Evolutionary conservation across 208 protist genomes (phyloP), one percentile per base, ranked within the genome.

Genomic region (Polymyxa betae): DNA sequence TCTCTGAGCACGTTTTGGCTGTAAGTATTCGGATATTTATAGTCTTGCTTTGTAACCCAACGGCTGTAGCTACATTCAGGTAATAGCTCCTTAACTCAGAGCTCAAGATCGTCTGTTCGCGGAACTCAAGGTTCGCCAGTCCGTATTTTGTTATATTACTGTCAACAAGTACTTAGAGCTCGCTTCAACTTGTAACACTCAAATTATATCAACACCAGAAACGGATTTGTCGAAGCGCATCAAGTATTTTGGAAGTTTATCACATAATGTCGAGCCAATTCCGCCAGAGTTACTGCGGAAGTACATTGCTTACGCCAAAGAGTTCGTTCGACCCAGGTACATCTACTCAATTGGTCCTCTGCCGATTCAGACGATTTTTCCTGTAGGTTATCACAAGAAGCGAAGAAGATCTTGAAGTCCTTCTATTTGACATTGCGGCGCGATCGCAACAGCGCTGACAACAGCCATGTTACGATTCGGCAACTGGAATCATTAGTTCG

Each of bases 1-100:
- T 95, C 0, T 94, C 94, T 0, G 91, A 97, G 45, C 98, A 99
- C 93, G 97, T 99, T 0, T 96, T 99, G 89, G 91, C 92, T 45
- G 43, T 97, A 29, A 95, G 96, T 78, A 29, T 60, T 5, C 49
- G 24, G 49, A 46, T 91, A 12, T 68, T 41, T 5, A 45, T 90
- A 38, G 43, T 29, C 78, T 38, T n/a, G n/a, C n/a, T 20, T 89
- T 89, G 32, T 92, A 68, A 68, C 29, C 29, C 29, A n/a, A 68
- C 29, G 29, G 29, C 29, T n/a, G n/a, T 35, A 82, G 72, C n/a
- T 82, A 43, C 72, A 82, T 82, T 82, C 72, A 38, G 72, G 72
- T 40, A n/a, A 35, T n/a, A 35, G 16, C 5, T 45, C 72, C 72
- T 38, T 20, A 20, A 29, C 5, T 88, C 44, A 43, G 20, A 5